Evolutionary conservation across 495 filamentous ascomycete species (phyloP).

Genomic region (Hyaloscypha hepaticicola): DNA sequence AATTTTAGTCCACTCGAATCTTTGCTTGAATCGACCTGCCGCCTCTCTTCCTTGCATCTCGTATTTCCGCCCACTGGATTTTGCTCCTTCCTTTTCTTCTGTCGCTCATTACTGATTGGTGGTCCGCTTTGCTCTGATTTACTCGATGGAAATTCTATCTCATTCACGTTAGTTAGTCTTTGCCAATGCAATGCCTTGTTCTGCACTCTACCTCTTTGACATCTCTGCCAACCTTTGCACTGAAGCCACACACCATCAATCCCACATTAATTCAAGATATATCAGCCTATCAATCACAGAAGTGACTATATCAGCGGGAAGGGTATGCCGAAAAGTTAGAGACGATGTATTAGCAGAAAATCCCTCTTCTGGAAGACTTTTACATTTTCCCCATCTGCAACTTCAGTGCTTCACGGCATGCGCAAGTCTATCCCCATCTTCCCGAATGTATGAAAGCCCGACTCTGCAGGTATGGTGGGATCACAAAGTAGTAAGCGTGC

Average conservation of each 20-base stretch:
- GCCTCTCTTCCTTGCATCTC: too few relatives aligned
- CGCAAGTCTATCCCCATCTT: not conserved
- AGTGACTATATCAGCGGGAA: not conserved
- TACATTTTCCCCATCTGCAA: not conserved
- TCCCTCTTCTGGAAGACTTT: not conserved
- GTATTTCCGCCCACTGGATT: too few relatives aligned
- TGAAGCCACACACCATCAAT: not conserved
- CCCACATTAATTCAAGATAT: too few relatives aligned
- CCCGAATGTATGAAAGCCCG: too few relatives aligned
- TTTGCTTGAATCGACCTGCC: too few relatives aligned
- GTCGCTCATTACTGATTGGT: not conserved
- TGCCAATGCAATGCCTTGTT: not conserved
- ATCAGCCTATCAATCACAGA: not conserved
- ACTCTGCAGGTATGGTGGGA: too few relatives aligned
- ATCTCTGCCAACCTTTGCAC: not conserved
- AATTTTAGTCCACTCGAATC: too few relatives aligned
- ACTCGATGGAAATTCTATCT: not conserved
- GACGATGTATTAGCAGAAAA: not conserved
- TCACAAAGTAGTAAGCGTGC: too few relatives aligned
- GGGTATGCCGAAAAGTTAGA: not conserved
- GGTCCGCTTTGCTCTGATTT: not conserved
- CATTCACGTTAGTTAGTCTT: not conserved
- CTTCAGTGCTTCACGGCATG: not conserved
- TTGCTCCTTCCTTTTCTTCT: not conserved
- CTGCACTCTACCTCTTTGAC: not conserved